A percentile compares a stretch with the other conserved stretches of the same genome.
Evolutionary conservation across 75 land plant genomes (phyloP).

Genomic region (Selaginella tamariscina): DNA sequence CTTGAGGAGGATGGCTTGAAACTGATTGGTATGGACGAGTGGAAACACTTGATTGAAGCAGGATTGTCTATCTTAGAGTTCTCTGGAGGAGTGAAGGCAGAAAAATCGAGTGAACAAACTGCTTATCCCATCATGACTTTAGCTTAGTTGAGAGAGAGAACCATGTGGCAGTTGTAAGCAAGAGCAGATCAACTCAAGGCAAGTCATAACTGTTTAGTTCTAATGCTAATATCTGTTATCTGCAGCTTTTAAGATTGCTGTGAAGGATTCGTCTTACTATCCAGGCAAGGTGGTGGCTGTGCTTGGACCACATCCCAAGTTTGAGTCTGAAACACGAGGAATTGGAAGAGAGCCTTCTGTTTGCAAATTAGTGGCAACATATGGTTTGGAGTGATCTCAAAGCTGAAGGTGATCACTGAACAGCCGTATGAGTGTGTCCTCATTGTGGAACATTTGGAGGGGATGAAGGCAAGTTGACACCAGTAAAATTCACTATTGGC

Average conservation of each 20-base stretch:
- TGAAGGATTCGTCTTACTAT: background rate
- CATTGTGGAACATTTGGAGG: too few species aligned
- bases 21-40: background rate
- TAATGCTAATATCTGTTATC: background rate
- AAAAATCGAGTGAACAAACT: background rate
- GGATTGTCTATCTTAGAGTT: background rate
- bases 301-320: background rate
- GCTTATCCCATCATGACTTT: background rate
- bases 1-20: background rate
- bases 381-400: background rate
- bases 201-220: background rate
- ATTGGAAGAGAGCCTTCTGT: background rate
- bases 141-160: background rate
- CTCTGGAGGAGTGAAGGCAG: background rate
- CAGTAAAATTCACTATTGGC: too few species aligned
- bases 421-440: slow-evolving; percentile 1
- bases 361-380: background rate
- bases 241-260: background rate
- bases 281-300: slow-evolving; percentile 2
- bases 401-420: background rate
- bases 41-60: background rate
- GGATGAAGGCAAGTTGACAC: too few species aligned
- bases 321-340: background rate
- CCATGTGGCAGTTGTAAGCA: background rate
- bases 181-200: background rate